A percentile compares a stretch with the other conserved stretches of the same genome.
Conservation (phyloP, 164 flowering plant genomes). For the Paratinospora sagittata region DNA sequence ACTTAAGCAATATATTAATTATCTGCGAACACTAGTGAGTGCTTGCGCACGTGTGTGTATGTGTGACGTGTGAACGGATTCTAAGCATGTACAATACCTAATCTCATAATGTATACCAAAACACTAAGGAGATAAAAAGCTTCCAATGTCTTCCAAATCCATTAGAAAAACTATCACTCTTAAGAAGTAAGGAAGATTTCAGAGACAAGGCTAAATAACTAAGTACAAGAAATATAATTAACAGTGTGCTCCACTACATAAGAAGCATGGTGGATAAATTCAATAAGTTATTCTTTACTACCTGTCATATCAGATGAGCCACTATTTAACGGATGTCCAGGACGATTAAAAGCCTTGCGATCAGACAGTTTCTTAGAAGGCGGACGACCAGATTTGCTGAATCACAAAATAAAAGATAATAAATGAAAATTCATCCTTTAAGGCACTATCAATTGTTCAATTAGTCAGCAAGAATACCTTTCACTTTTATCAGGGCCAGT, state of each 20-base stretch:
- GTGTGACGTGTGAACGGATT: too few species aligned
- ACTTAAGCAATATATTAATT: too few species aligned
- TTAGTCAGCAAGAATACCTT: conserved; percentile 34
- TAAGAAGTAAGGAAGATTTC: conserved; percentile 1
- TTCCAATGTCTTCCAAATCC: neutral
- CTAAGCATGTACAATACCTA: neutral
- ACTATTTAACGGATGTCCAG: conserved; percentile 33
- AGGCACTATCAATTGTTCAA: neutral
- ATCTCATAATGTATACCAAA: neutral
- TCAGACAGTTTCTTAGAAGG: conserved; percentile 62
- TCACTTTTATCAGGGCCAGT: conserved; percentile 56
- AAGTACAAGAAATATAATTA: neutral
- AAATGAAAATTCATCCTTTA: neutral
- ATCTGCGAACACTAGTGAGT: too few species aligned
- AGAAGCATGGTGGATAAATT: neutral
- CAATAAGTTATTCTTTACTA: conserved; percentile 16
- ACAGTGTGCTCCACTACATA: too few species aligned
- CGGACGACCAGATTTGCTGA: conserved; percentile 78
- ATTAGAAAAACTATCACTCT: neutral
- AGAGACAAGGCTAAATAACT: neutral
- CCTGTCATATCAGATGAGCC: conserved; percentile 56
- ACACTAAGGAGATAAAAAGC: neutral
- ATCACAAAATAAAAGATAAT: conserved; percentile 9
- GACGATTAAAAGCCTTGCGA: conserved; percentile 51
- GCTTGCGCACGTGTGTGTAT: too few species aligned